A percentile compares a stretch with the other conserved stretches of the same genome.
Evolutionary conservation across 371 early-diverging fungal genomes (phyloP).

Genomic region (Batkoa obscura): DNA sequence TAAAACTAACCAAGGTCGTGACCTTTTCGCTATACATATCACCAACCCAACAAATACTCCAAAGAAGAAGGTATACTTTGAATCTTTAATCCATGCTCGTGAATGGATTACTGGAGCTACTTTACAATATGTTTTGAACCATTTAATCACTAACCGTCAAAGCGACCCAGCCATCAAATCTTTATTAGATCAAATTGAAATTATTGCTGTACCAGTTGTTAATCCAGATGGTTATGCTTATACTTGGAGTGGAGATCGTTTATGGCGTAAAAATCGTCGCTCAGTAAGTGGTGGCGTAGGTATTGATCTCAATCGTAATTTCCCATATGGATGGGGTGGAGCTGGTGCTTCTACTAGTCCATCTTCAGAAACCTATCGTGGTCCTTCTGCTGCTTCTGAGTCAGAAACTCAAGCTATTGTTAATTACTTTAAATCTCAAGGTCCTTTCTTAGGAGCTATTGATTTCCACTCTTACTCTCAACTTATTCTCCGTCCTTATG

Average conservation of each 20-base stretch:
- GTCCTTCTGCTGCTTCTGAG: conserved; percentile 19
- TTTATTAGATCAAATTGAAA: conserved; percentile 10
- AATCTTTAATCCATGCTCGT: conserved; percentile 7
- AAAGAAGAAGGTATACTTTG: conserved; percentile 6
- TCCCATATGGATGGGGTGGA: conserved; percentile 20
- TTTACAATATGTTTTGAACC: conserved; percentile 5
- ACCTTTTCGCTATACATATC: conserved; percentile 3
- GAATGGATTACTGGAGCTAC: conserved; percentile 10
- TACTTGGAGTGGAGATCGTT: conserved; percentile 14
- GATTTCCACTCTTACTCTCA: conserved; percentile 23
- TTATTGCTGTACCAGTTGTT: conserved; percentile 22
- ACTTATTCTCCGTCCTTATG: conserved; percentile 12
- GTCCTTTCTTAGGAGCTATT: conserved; percentile 18
- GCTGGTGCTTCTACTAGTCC: conserved; percentile 17
- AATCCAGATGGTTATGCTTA: conserved; percentile 29
- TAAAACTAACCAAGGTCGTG: background rate
- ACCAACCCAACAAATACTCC: background rate
- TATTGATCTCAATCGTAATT: conserved; percentile 16
- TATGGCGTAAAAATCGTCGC: conserved; percentile 24
- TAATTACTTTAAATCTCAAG: conserved; percentile 13
- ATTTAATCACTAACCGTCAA: background rate
- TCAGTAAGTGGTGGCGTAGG: conserved; percentile 1
- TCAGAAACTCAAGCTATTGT: conserved; percentile 18
- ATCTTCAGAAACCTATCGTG: conserved; percentile 20
- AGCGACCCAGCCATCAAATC: conserved; percentile 4